These are phyloP conservation scores for Ceratopteris richardii DNA, from an alignment of 75 land plant species.

Conservation along the genomic window DNA sequence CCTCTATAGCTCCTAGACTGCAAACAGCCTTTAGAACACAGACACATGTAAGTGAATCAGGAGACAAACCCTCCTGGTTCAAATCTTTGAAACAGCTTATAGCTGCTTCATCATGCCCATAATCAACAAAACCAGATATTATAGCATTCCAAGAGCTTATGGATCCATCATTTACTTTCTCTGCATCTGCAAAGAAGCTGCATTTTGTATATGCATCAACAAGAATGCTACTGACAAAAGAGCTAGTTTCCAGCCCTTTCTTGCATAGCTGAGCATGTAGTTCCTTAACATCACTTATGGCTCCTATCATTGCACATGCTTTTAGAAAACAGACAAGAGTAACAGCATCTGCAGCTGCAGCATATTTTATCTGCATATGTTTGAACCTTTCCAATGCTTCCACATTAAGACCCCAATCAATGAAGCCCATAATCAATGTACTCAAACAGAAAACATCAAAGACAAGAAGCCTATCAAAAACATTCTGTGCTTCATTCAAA, in stretches of 20 bases:
- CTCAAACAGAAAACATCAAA: not conserved
- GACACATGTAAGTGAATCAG: constrained; percentile 30
- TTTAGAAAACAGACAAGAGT: not conserved
- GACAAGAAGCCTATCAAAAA: not conserved
- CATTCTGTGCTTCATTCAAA: not conserved
- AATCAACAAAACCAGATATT: constrained; percentile 28
- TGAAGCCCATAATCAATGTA: constrained; percentile 2
- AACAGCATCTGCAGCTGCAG: not conserved
- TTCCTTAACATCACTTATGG: constrained; percentile 16
- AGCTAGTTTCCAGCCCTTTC: constrained; percentile 8
- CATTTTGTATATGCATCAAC: constrained; percentile 39
- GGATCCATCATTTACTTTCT: constrained; percentile 17
- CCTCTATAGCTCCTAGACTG: constrained; percentile 9
- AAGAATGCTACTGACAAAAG: constrained; percentile 25
- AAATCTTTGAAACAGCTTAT: constrained; percentile 34
- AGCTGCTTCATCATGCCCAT: constrained; percentile 20
- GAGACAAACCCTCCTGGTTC: constrained; percentile 21
- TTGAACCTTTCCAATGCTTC: constrained; percentile 3
- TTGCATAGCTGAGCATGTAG: constrained; percentile 35
- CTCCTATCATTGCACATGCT: constrained; percentile 2
- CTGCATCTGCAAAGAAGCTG: constrained; percentile 13
- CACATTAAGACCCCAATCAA: constrained; percentile 1
- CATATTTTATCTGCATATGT: constrained; percentile 2
- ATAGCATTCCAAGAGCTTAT: constrained; percentile 35
- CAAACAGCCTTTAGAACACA: constrained; percentile 43